Conservation (phyloP, 1,284 basidiomycete genomes). For the Stygiomarasmius scandens region DNA sequence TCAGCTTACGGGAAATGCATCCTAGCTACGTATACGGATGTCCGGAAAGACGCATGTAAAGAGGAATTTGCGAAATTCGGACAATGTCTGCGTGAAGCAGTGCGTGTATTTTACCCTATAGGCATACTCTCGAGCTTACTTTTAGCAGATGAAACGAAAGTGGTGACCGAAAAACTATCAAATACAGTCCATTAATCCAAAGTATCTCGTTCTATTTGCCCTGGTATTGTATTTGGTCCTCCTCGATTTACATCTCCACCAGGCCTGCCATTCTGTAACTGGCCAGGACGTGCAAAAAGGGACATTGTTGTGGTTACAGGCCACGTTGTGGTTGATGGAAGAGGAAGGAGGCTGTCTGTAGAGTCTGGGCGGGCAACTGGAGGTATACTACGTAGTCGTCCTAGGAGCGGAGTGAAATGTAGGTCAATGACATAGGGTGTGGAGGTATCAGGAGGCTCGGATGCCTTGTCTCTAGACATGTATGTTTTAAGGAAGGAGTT, state of each 20-base stretch:
- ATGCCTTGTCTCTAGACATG: slow-evolving; percentile 27
- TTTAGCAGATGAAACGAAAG: slow-evolving; percentile 64
- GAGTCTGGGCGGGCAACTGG: slow-evolving; percentile 37
- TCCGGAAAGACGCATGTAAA: slow-evolving; percentile 75
- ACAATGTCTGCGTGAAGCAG: slow-evolving; percentile 70
- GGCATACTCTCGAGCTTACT: neutral
- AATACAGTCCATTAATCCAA: slow-evolving; percentile 25
- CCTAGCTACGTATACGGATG: slow-evolving; percentile 72
- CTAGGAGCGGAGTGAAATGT: slow-evolving; percentile 50
- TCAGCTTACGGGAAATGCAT: slow-evolving; percentile 81
- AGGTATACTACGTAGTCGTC: slow-evolving; percentile 56
- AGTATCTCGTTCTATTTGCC: slow-evolving; percentile 42
- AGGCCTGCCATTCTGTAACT: slow-evolving; percentile 31
- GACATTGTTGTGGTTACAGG: slow-evolving; percentile 49
- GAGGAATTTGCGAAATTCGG: slow-evolving; percentile 79
- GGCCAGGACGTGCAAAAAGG: slow-evolving; percentile 47
- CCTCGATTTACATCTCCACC: slow-evolving; percentile 29
- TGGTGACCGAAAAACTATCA: slow-evolving; percentile 39
- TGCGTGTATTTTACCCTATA: slow-evolving; percentile 41
- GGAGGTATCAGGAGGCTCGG: slow-evolving; percentile 26
- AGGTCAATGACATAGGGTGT: slow-evolving; percentile 63
- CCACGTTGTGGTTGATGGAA: slow-evolving; percentile 63
- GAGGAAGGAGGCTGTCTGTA: slow-evolving; percentile 48
- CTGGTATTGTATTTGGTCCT: slow-evolving; percentile 38
- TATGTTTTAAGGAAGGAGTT: slow-evolving; percentile 16